These are phyloP conservation scores for Agaricus subrufescens DNA, from an alignment of 768 basidiomycete species.

Conservation along the genomic window DNA sequence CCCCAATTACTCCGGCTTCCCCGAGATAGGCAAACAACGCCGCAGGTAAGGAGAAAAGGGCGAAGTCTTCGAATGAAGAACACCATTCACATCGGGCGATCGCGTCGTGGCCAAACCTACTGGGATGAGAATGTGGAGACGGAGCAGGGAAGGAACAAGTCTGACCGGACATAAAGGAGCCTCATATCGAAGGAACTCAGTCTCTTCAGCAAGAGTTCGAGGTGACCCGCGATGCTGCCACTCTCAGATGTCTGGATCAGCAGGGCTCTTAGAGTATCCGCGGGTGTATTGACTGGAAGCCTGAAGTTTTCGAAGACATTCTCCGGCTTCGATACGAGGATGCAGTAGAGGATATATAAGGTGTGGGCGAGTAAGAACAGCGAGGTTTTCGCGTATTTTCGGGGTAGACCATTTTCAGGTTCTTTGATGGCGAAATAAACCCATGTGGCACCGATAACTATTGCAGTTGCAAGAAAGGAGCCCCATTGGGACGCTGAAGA, in stretches of 20 bases:
- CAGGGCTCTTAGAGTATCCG: conserved; percentile 44
- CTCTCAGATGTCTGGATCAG: conserved; percentile 37
- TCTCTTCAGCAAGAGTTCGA: conserved; percentile 50
- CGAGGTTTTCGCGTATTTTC: conserved; percentile 20
- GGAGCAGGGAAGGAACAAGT: not conserved
- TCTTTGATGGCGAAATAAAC: conserved; percentile 9
- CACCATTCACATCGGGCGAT: conserved; percentile 66
- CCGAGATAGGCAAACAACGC: conserved; percentile 57
- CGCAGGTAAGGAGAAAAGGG: conserved; percentile 50
- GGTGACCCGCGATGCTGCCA: conserved; percentile 36
- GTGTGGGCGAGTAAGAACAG: conserved; percentile 46
- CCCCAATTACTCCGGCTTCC: conserved; percentile 49
- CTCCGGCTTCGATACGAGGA: conserved; percentile 46
- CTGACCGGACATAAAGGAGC: conserved; percentile 54
- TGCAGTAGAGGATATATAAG: conserved; percentile 39
- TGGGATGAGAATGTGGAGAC: not conserved
- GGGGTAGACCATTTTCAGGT: not conserved
- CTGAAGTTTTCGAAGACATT: conserved; percentile 59
- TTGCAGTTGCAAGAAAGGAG: conserved; percentile 1
- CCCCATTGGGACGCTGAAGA: not conserved
- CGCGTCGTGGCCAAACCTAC: conserved; percentile 65
- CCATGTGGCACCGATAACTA: conserved; percentile 3
- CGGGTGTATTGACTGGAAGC: conserved; percentile 49
- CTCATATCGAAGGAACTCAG: conserved; percentile 56
- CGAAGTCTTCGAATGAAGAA: conserved; percentile 54